Evolutionary conservation across 805 yeast genomes (phyloP).

Genomic region (Metschnikowia kunwiensis): DNA sequence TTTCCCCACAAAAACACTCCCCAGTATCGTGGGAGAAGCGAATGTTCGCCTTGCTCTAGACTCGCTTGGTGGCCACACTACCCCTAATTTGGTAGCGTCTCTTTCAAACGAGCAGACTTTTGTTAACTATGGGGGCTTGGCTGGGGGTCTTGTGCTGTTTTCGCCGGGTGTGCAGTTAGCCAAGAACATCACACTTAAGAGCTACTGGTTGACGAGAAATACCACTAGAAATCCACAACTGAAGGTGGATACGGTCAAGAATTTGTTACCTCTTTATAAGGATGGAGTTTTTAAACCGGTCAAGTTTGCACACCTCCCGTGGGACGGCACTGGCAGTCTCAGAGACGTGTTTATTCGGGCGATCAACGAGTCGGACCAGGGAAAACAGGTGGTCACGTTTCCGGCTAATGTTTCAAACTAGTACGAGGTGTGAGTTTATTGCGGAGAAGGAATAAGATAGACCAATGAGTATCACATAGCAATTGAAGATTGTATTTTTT

Average conservation of each 20-base stretch:
- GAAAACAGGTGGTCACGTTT: slow-evolving; percentile 14
- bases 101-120: slow-evolving; percentile 28
- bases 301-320: slow-evolving; percentile 40
- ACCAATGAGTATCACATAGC: no score
- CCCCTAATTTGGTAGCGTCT: slow-evolving; percentile 21
- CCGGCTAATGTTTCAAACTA: slow-evolving; percentile 3
- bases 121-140: slow-evolving; percentile 28
- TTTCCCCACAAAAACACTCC: slow-evolving; percentile 15
- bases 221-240: slow-evolving; percentile 46
- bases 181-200: slow-evolving; percentile 28
- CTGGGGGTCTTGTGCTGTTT: slow-evolving; percentile 20
- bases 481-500: no score
- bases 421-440: neutral
- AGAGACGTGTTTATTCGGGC: slow-evolving; percentile 12
- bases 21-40: slow-evolving; percentile 19
- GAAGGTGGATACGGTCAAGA: slow-evolving; percentile 53
- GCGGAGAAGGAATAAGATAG: no score
- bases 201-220: slow-evolving; percentile 34
- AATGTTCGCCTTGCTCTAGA: slow-evolving; percentile 31
- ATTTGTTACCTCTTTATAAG: slow-evolving; percentile 56
- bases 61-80: slow-evolving; percentile 28
- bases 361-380: slow-evolving; percentile 7
- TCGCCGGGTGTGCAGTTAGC: slow-evolving; percentile 26
- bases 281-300: slow-evolving; percentile 52
- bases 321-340: slow-evolving; percentile 18